A percentile compares a stretch with the other conserved stretches of the same genome.
These are phyloP conservation scores for Bipolaris sorokiniana DNA, from an alignment of 2,329 filamentous ascomycete species.

Conservation along the genomic window DNA sequence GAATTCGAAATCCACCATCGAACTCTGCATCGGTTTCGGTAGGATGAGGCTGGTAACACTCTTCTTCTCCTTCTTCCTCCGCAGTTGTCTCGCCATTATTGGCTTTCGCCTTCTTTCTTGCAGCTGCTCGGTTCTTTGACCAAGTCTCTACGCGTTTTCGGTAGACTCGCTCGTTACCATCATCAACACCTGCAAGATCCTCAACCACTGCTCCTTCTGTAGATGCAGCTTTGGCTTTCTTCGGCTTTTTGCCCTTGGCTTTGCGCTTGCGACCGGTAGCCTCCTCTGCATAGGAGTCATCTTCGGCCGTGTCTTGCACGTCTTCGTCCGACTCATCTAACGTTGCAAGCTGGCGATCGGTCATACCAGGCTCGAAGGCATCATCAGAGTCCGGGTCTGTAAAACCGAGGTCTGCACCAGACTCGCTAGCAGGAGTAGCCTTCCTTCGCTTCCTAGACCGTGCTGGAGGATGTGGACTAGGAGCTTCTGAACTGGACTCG, in stretches of 20 bases:
- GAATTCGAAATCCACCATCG: slow-evolving; percentile 77
- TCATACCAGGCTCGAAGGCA: slow-evolving; percentile 50
- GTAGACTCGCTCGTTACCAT: slow-evolving; percentile 86
- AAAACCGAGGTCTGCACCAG: slow-evolving; percentile 25
- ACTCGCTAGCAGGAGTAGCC: slow-evolving; percentile 19
- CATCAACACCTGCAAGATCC: slow-evolving; percentile 73
- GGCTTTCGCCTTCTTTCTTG: slow-evolving; percentile 57
- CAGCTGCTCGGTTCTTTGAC: slow-evolving; percentile 68
- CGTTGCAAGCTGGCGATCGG: slow-evolving; percentile 49
- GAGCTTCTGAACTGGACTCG: slow-evolving; percentile 36
- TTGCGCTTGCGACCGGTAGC: slow-evolving; percentile 51
- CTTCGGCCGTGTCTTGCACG: slow-evolving; percentile 43
- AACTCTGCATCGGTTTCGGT: slow-evolving; percentile 77
- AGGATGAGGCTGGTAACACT: slow-evolving; percentile 89
- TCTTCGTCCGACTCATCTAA: slow-evolving; percentile 49
- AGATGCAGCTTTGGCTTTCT: slow-evolving; percentile 28
- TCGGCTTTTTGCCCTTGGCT: slow-evolving; percentile 36
- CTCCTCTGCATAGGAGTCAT: slow-evolving; percentile 49
- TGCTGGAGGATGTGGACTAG: slow-evolving; percentile 37
- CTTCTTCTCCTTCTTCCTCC: slow-evolving; percentile 55
- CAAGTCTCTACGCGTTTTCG: slow-evolving; percentile 76
- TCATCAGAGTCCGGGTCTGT: slow-evolving; percentile 49
- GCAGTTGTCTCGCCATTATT: slow-evolving; percentile 32
- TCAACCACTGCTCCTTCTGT: slow-evolving; percentile 49
- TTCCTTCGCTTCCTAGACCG: slow-evolving; percentile 52